These are phyloP conservation scores for Aspergillus pseudonomiae DNA, from an alignment of 2,329 filamentous ascomycete species.

Conservation along the genomic window DNA sequence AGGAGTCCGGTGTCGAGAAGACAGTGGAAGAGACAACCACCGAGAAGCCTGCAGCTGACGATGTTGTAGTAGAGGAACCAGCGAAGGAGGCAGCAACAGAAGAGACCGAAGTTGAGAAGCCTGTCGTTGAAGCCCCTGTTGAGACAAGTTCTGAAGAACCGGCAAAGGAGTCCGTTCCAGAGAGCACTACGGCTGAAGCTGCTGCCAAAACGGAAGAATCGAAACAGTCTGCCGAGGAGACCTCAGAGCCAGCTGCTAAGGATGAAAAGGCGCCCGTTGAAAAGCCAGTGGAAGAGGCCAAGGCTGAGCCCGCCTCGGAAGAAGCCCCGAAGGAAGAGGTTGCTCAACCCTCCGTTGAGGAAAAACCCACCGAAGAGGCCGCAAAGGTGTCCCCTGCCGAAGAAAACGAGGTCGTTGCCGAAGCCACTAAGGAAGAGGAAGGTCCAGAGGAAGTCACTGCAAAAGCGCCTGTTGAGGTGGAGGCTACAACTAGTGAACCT, in stretches of 20 bases:
- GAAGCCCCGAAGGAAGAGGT: slow-evolving; percentile 2
- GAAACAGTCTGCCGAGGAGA: slow-evolving; percentile 10
- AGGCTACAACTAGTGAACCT: slow-evolving; percentile 7
- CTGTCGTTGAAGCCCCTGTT: background rate
- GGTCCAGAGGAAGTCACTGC: background rate
- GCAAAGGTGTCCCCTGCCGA: slow-evolving; percentile 8
- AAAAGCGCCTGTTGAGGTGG: slow-evolving; percentile 6
- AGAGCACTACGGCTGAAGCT: background rate
- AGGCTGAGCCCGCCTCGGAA: background rate
- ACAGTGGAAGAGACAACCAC: background rate
- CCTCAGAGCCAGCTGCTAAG: slow-evolving; percentile 10
- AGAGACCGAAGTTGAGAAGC: background rate
- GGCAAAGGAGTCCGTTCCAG: background rate
- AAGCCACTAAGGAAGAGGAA: slow-evolving; percentile 4
- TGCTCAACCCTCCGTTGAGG: slow-evolving; percentile 4
- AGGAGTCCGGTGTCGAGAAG: background rate
- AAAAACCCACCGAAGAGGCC: slow-evolving; percentile 12
- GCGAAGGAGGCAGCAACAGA: background rate
- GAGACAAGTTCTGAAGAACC: slow-evolving; percentile 7
- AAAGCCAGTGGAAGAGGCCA: background rate
- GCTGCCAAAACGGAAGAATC: slow-evolving; percentile 1
- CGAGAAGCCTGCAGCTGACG: background rate
- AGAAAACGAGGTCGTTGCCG: slow-evolving; percentile 1
- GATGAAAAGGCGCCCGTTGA: slow-evolving; percentile 3
- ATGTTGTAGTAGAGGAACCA: background rate